Percentiles rank a stretch among this genome's conserved stretches.
These are phyloP conservation scores for Xylaria venustula DNA, from an alignment of 495 filamentous ascomycete genomes.

Conservation along the genomic window DNA sequence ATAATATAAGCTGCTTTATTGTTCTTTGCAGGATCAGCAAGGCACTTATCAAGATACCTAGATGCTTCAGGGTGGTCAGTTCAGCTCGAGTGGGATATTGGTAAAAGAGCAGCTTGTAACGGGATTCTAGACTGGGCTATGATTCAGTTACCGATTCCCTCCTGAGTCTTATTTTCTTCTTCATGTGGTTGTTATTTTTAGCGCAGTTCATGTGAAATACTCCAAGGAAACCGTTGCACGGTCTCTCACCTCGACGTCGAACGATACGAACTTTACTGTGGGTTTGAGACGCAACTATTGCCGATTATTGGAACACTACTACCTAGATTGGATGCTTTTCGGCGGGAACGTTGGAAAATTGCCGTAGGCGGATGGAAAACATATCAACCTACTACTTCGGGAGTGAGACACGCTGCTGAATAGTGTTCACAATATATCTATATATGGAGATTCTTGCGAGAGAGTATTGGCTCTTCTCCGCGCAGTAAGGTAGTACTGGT, in stretches of 20 bases:
- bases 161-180: too few relatives aligned
- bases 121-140: background rate
- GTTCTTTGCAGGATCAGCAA: slow-evolving; percentile 4
- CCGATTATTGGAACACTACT: background rate
- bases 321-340: background rate
- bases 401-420: background rate
- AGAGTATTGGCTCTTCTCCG: background rate
- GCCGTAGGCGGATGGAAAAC: too few relatives aligned
- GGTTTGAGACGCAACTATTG: background rate
- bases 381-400: background rate
- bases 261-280: background rate
- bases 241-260: background rate
- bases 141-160: background rate
- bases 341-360: too few relatives aligned
- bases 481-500: background rate
- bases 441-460: background rate
- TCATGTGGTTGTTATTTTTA: too few relatives aligned
- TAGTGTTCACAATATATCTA: background rate
- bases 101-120: background rate
- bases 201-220: too few relatives aligned
- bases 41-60: background rate
- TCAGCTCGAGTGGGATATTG: too few relatives aligned
- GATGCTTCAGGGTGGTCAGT: too few relatives aligned
- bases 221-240: background rate
- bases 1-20: slow-evolving; percentile 20